Base-by-base conservation (phyloP, 495 filamentous ascomycete genomes). In the Bacidia rubella region DNA sequence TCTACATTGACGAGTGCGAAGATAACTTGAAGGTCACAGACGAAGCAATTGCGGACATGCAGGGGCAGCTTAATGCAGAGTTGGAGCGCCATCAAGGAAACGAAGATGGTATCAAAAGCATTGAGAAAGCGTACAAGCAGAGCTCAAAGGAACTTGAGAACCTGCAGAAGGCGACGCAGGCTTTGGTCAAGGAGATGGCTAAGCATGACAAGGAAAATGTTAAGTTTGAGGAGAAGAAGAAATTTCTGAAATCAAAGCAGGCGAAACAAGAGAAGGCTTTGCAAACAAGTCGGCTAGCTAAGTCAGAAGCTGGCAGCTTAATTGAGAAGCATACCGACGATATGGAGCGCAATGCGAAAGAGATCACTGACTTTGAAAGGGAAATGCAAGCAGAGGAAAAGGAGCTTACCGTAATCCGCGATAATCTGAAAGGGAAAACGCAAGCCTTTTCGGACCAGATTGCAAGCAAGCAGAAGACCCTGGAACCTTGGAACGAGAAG, bases 221-320 rank as follows among this genome's bases (percentile, higher is more conserved):
- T 64, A 97, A 97, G 61, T 89, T 93, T 59, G 92, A 97, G 51
- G 92, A 97, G 66, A 97, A 96, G 73, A 81, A 83, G 61, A 98
- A 98, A 62, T 95, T 95, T 66, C 66, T 98, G 52, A 68, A 73
- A 2, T 81, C 80, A 53, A 98, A 97, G 70, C 79, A 86, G 57
- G 94, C 93, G 72, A 97, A 97, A 70, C 74, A 95, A 11, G 89
- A 98, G 59, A 97, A 96, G 66, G 71, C 85, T 0, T 83, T 92
- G 60, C 72, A 83, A 51, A 80, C 80, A 40, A 80, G 74, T 60
- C 79, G 76, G 24, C 73, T 81, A 21, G 79, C 83, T 2, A 76
- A 81, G 12, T 78, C 80, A 0, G 88, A 95, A 60, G 82, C 86
- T 17, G 74, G 80, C 25, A 81, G 85, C 52, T 74, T 86, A 39